Percentiles rank a stretch among this genome's conserved stretches.
Evolutionary conservation across 768 basidiomycete genomes (phyloP).

Genomic region (Pleurotus citrinopileatus): DNA sequence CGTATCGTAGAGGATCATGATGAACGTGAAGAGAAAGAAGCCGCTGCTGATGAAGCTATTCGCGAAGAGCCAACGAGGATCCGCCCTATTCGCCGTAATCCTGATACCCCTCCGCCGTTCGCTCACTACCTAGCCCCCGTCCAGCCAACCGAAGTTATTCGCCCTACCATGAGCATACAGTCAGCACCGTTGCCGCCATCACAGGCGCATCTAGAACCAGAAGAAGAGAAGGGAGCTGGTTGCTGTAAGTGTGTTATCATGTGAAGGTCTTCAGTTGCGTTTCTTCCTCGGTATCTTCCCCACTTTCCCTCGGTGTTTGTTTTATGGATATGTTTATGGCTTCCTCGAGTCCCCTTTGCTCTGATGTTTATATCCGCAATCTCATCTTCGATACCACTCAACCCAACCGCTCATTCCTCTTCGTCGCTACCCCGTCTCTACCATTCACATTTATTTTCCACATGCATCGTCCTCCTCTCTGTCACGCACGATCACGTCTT

Average conservation of each 20-base stretch:
- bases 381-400: slow-evolving; percentile 2
- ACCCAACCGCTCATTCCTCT: slow-evolving; percentile 4
- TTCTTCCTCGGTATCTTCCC: neutral
- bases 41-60: slow-evolving; percentile 17
- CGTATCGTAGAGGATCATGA: slow-evolving; percentile 17
- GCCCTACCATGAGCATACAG: neutral
- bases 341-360: neutral
- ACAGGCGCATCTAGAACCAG: slow-evolving; percentile 32
- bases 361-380: slow-evolving; percentile 3
- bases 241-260: slow-evolving; percentile 87
- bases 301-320: neutral
- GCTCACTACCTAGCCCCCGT: slow-evolving; percentile 48
- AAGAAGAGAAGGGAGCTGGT: slow-evolving; percentile 50
- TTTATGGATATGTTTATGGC: neutral
- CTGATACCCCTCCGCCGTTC: slow-evolving; percentile 61
- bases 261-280: slow-evolving; percentile 41
- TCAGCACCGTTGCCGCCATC: slow-evolving; percentile 25
- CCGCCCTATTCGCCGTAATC: slow-evolving; percentile 29
- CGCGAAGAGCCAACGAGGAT: slow-evolving; percentile 22
- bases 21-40: slow-evolving; percentile 18
- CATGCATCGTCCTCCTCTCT: neutral
- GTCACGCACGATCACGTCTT: neutral
- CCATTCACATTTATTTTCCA: neutral
- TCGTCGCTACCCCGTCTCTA: neutral
- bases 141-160: slow-evolving; percentile 16